A percentile compares a stretch with the other conserved stretches of the same genome.
Evolutionary conservation across 2,329 filamentous ascomycete species (phyloP).

Genomic region (Epichloe elymi): DNA sequence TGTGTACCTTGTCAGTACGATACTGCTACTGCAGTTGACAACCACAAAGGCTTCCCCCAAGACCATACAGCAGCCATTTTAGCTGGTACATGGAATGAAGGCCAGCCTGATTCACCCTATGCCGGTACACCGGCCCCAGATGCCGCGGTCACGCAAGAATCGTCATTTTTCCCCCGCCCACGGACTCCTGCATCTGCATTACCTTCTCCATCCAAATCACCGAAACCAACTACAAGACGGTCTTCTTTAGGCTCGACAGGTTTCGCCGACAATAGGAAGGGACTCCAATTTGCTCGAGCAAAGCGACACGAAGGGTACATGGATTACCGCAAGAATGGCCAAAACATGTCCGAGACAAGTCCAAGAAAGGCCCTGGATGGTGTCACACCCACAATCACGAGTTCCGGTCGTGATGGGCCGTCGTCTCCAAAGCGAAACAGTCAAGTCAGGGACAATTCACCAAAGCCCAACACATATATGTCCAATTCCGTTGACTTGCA

Average conservation of each 20-base stretch:
- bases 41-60: conserved; percentile 15
- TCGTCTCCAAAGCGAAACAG: conserved; percentile 8
- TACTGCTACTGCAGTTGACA: conserved; percentile 15
- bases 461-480: not conserved
- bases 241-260: not conserved
- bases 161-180: conserved; percentile 3
- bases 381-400: not conserved
- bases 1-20: conserved; percentile 22
- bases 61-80: conserved; percentile 43
- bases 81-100: conserved; percentile 49
- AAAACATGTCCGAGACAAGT: not conserved
- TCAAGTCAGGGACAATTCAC: not conserved
- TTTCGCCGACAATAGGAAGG: not conserved
- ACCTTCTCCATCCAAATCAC: not conserved
- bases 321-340: not conserved
- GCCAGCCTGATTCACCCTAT: conserved; percentile 44
- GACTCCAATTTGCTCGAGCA: not conserved
- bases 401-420: conserved; percentile 9
- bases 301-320: not conserved
- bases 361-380: not conserved
- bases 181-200: not conserved
- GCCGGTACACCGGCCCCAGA: conserved; percentile 16
- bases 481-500: conserved; percentile 3
- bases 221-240: not conserved
- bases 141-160: conserved; percentile 7